Conservation (phyloP, 371 early-diverging fungal genomes). For the Lichtheimia ramosa region DNA sequence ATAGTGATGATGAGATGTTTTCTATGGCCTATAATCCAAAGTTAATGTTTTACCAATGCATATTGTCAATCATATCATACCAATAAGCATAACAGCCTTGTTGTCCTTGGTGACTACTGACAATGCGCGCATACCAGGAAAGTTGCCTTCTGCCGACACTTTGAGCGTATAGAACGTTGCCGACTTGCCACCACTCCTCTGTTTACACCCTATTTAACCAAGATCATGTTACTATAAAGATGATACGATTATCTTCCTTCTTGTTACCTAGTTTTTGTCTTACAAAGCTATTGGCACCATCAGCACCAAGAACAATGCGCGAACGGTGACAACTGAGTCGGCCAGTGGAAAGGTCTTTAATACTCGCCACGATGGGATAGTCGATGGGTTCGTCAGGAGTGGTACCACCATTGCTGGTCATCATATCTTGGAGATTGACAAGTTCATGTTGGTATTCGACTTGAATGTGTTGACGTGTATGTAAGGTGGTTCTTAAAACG, state of each 20-base stretch:
- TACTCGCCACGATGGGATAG: slow-evolving; percentile 17
- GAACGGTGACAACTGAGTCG: slow-evolving; percentile 22
- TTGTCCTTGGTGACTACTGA: slow-evolving; percentile 26
- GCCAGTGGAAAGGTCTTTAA: slow-evolving; percentile 22
- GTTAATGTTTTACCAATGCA: neutral
- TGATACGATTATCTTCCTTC: neutral
- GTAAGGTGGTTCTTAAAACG: slow-evolving; percentile 15
- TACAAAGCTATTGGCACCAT: slow-evolving; percentile 31
- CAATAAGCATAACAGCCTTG: slow-evolving; percentile 23
- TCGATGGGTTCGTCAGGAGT: neutral
- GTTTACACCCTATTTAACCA: neutral
- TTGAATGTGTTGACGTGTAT: slow-evolving; percentile 12
- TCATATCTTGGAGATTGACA: slow-evolving; percentile 27
- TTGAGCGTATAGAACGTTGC: slow-evolving; percentile 30
- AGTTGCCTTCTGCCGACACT: slow-evolving; percentile 23
- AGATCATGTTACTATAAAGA: too few species aligned
- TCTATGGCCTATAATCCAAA: slow-evolving; percentile 25
- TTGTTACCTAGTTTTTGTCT: slow-evolving; percentile 40
- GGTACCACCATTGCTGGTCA: neutral
- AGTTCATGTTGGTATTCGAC: slow-evolving; percentile 32
- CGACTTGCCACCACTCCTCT: neutral
- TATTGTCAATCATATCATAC: slow-evolving; percentile 11
- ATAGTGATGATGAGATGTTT: slow-evolving; percentile 28
- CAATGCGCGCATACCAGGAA: slow-evolving; percentile 24
- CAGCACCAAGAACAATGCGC: slow-evolving; percentile 32